Evolutionary conservation across 495 filamentous ascomycete species (phyloP), one percentile per base, ranked within the genome.

Genomic region (Antarctomyces pellizariae): DNA sequence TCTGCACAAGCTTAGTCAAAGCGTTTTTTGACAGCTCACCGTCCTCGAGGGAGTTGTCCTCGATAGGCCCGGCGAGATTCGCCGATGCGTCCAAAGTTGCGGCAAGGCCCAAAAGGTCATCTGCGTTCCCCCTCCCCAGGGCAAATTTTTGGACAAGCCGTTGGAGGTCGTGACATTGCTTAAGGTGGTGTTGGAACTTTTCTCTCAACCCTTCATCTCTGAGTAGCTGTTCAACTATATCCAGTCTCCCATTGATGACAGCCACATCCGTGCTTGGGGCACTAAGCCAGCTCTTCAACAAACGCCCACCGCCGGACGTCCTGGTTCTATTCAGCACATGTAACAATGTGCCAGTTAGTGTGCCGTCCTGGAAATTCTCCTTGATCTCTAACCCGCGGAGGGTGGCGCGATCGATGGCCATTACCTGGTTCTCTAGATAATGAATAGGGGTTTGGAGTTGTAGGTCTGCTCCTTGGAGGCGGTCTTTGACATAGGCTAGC

Each of bases 61-160:
- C 14, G 16, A n/a, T n/a, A 24, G 48, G 40, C 13, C 26, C 41
- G 16, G 59, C 59, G 22, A 93, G 69, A 4, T 72, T 59, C 16
- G 67, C 58, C 2, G 80, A 83, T 3, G 76, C 74, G 29, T 69
- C 55, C 31, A 95, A 75, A 0, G 86, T 89, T 28, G 62, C 66
- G 3, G 76, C 75, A 7, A 99, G 56, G 12, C 63, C 68, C 10
- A 95, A 54, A 13, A 99, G 54, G 41, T 95, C 86, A 45, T 93
- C 84, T n/a, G 84, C 57, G 36, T 92, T 78, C n/a, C 84, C 86
- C 26, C 76, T 64, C 9, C 82, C 82, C 5, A 93, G 55, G 2
- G 84, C 71, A 37, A 99, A 92, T 34, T 80, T 91, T 42, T 93
- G 84, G 1, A 92, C 67, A 18, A 95, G 58, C 4, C 89, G 73